Conservation (phyloP, 2,329 filamentous ascomycete species). For the Pyrenochaeta sp. region DNA sequence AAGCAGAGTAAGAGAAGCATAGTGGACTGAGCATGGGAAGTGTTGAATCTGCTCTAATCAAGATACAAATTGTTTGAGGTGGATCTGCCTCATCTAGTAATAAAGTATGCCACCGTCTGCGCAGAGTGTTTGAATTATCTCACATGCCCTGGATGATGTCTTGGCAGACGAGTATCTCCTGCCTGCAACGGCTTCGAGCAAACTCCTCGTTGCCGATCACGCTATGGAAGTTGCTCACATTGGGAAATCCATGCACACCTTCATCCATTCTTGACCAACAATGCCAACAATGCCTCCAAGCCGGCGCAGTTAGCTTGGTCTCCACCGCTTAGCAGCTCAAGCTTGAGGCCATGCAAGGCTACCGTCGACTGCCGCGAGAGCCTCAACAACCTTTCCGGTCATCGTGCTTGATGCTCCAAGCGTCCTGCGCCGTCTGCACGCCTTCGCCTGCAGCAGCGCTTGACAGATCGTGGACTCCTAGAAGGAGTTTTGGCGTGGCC, state of each 20-base stretch:
- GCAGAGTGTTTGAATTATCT: not conserved
- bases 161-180: too few species aligned
- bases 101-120: not conserved
- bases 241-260: constrained; percentile 12
- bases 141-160: not conserved
- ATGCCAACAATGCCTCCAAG: not conserved
- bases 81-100: not conserved
- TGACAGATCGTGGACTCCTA: constrained; percentile 8
- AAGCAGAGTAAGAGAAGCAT: not conserved
- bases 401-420: constrained; percentile 12
- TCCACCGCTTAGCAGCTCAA: constrained; percentile 5
- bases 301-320: not conserved
- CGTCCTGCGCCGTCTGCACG: constrained; percentile 14
- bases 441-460: constrained; percentile 12
- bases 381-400: constrained; percentile 21
- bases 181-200: not conserved
- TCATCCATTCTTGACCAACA: constrained; percentile 1
- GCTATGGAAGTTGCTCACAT: constrained; percentile 2
- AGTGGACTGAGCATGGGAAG: not conserved
- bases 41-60: not conserved
- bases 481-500: constrained; percentile 7
- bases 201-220: not conserved
- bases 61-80: too few species aligned
- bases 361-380: constrained; percentile 14
- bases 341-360: constrained; percentile 15